Evolutionary conservation across 2,329 filamentous ascomycete genomes (phyloP).

Genomic region (Fusarium paranaense): DNA sequence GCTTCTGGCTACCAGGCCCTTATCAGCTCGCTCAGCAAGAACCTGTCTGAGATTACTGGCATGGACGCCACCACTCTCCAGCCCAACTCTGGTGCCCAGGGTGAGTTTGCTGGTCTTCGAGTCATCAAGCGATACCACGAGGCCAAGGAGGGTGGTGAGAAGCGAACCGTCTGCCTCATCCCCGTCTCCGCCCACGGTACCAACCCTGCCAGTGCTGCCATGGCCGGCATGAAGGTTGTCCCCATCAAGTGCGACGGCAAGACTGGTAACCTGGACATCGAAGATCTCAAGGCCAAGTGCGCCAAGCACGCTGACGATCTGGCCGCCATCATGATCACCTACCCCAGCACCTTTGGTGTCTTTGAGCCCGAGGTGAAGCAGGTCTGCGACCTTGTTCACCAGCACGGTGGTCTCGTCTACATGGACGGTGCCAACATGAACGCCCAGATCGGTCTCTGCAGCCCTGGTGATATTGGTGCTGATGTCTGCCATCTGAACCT

Average conservation of each 20-base stretch:
- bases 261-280: constrained; percentile 91
- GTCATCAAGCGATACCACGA: constrained; percentile 89
- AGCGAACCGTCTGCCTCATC: constrained; percentile 91
- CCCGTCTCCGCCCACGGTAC: constrained; percentile 96
- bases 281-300: constrained; percentile 89
- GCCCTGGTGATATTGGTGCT: constrained; percentile 94
- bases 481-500: constrained; percentile 98
- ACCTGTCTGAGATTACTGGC: constrained; percentile 86
- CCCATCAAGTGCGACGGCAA: constrained; percentile 88
- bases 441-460: constrained; percentile 94
- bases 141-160: constrained; percentile 60
- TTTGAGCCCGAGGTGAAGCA: constrained; percentile 92
- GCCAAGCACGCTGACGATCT: constrained; percentile 87
- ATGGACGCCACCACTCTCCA: constrained; percentile 91
- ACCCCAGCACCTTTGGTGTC: constrained; percentile 93
- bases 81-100: constrained; percentile 95
- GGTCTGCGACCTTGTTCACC: constrained; percentile 86
- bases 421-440: constrained; percentile 99
- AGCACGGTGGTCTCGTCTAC: constrained; percentile 94
- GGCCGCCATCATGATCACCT: constrained; percentile 95
- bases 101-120: constrained; percentile 90
- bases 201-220: constrained; percentile 93
- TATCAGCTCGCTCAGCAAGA: constrained; percentile 77
- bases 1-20: constrained; percentile 77
- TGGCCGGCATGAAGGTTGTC: constrained; percentile 95